Percentiles rank a stretch among this genome's conserved stretches.
These are phyloP conservation scores for Alternaria burnsii DNA, from an alignment of 2,329 filamentous ascomycete species.

Conservation along the genomic window DNA sequence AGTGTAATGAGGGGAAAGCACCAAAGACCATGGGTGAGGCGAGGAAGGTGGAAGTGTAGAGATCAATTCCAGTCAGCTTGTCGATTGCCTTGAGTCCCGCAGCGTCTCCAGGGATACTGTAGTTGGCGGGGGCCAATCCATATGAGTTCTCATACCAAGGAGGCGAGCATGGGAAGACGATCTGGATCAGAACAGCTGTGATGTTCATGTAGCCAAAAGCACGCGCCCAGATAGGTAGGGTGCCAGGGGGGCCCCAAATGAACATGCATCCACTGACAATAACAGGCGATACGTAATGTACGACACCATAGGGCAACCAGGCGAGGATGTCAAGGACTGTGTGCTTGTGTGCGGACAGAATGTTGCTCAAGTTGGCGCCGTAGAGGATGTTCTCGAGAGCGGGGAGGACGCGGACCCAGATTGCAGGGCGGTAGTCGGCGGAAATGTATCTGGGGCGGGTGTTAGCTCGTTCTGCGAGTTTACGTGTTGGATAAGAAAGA, in stretches of 20 bases:
- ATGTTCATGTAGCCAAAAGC: conserved; percentile 94
- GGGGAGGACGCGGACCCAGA: conserved; percentile 94
- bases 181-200: conserved; percentile 84
- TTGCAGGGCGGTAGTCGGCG: conserved; percentile 85
- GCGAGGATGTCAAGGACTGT: conserved; percentile 85
- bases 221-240: conserved; percentile 82
- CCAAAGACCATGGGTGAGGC: conserved; percentile 92
- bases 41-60: conserved; percentile 93
- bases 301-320: conserved; percentile 91
- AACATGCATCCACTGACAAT: conserved; percentile 83
- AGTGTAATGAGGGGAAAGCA: conserved; percentile 92
- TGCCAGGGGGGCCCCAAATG: conserved; percentile 86
- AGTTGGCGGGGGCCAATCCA: conserved; percentile 88
- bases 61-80: conserved; percentile 85
- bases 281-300: conserved; percentile 87
- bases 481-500: no score
- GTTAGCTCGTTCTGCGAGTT: conserved; percentile 25
- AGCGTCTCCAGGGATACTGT: conserved; percentile 88
- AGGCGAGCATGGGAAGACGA: conserved; percentile 90
- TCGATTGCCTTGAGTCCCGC: conserved; percentile 90
- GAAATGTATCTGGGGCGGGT: conserved; percentile 76
- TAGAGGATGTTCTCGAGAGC: conserved; percentile 97
- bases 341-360: conserved; percentile 88
- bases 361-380: conserved; percentile 94
- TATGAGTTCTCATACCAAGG: conserved; percentile 98